These are phyloP conservation scores for Termitomyces sp. DNA, from an alignment of 768 basidiomycete genomes.

Conservation along the genomic window DNA sequence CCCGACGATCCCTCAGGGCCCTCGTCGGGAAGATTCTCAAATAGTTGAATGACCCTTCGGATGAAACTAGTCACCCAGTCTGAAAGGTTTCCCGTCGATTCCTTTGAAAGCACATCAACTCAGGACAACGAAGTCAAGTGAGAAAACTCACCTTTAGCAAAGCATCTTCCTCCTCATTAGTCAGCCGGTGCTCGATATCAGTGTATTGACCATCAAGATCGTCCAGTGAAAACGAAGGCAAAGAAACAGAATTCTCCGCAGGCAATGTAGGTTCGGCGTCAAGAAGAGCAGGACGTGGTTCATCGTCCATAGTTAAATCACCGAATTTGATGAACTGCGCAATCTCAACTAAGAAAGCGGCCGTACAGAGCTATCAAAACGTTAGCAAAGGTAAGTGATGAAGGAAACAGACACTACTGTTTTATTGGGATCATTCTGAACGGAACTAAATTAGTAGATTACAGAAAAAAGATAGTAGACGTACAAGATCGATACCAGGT, in stretches of 20 bases:
- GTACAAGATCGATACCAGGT: constrained; percentile 82
- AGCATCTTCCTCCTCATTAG: constrained; percentile 66
- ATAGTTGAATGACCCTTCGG: constrained; percentile 70
- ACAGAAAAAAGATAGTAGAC: constrained; percentile 17
- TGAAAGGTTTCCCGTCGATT: constrained; percentile 71
- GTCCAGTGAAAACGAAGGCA: constrained; percentile 36
- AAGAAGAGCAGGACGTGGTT: constrained; percentile 20
- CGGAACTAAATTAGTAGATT: not conserved
- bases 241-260: constrained; percentile 18
- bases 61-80: constrained; percentile 85
- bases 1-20: constrained; percentile 59
- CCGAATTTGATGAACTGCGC: constrained; percentile 74
- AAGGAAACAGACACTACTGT: constrained; percentile 44
- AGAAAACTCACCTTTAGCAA: constrained; percentile 45
- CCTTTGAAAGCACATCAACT: constrained; percentile 23
- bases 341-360: constrained; percentile 70
- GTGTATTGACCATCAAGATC: constrained; percentile 34
- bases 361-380: constrained; percentile 58
- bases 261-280: constrained; percentile 33
- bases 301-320: constrained; percentile 47
- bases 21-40: constrained; percentile 87
- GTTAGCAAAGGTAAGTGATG: constrained; percentile 7
- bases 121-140: not conserved
- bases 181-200: constrained; percentile 39
- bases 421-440: constrained; percentile 74